Evolutionary conservation across 1,284 basidiomycete genomes (phyloP), one percentile per base, ranked within the genome.

Genomic region (Retiboletus flavoniger): DNA sequence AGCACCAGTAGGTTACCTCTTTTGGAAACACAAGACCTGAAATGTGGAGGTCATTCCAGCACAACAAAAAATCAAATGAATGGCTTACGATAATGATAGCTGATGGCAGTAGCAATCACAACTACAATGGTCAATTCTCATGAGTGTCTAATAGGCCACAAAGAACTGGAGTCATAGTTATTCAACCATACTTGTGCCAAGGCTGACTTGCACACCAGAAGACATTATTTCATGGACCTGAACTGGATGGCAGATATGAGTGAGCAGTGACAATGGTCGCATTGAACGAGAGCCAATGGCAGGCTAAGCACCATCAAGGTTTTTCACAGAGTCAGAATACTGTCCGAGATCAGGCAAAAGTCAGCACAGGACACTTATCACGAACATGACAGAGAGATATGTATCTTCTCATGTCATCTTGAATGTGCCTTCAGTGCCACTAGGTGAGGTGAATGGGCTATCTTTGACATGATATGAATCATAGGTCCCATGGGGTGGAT

Each of bases 71-170:
- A 19, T 14, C 5, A 29, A 16, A 5, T 21, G 13, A n/a, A 14
- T 21, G 21, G 17, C 53, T 28, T 40, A 54, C 53, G 45, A 17
- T 46, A 51, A 34, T 51, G 47, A 32, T 54, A 54, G 36, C 40
- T 9, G 11, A 54, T 5, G 19, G 31, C 42, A 10, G 21, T 11
- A 7, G n/a, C 26, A 13, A 46, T 19, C 13, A 17, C 47, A 1
- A 53, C 47, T 51, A 24, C 6, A 34, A 39, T 3, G 6, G 28
- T 19, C 14, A 8, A 31, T n/a, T 4, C 19, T 3, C 3, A 19
- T 32, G 16, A 50, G 29, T 5, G 7, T 29, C 13, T 11, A 26
- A 17, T 35, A 4, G 3, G 35, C 39, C 40, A 14, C 16, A 7
- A 42, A 10, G 2, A 17, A 53, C 52, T 7, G 16, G 52, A 43